Conservation (phyloP, 192 early-diverging fungal genomes). For the Obelidium mucronatum region DNA sequence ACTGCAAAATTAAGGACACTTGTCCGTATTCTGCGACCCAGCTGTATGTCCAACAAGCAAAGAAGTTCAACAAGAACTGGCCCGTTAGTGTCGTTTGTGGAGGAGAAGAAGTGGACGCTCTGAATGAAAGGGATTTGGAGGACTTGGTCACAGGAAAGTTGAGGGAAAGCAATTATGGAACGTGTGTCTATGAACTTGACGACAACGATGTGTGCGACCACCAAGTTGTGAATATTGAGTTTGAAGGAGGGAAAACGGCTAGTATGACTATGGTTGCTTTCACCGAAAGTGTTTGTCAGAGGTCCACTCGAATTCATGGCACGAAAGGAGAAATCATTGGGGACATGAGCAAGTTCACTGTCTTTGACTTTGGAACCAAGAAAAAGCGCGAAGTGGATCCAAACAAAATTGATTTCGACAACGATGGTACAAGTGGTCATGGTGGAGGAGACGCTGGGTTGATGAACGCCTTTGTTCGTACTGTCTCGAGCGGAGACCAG, state of each 20-base stretch:
- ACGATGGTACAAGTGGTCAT: slow-evolving; percentile 41
- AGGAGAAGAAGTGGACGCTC: slow-evolving; percentile 40
- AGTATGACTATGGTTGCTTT: slow-evolving; percentile 67
- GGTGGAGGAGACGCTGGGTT: slow-evolving; percentile 59
- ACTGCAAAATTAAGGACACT: slow-evolving; percentile 55
- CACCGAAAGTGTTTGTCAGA: slow-evolving; percentile 58
- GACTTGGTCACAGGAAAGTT: slow-evolving; percentile 25
- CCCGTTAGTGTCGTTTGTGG: slow-evolving; percentile 62
- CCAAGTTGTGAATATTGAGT: slow-evolving; percentile 67
- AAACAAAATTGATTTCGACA: slow-evolving; percentile 1
- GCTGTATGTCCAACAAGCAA: slow-evolving; percentile 57
- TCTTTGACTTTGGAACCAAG: slow-evolving; percentile 54
- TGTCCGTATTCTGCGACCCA: slow-evolving; percentile 69
- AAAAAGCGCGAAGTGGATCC: slow-evolving; percentile 38
- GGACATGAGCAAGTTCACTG: slow-evolving; percentile 54
- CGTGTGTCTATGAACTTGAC: slow-evolving; percentile 73
- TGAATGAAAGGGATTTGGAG: slow-evolving; percentile 44
- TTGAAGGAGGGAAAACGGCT: slow-evolving; percentile 58
- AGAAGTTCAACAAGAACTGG: slow-evolving; percentile 55
- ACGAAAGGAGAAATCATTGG: slow-evolving; percentile 61
- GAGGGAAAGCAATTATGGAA: slow-evolving; percentile 62
- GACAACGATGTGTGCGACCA: slow-evolving; percentile 74
- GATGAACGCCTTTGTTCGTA: slow-evolving; percentile 47
- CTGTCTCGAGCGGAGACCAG: slow-evolving; percentile 40
- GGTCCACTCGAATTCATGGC: slow-evolving; percentile 62